Percentiles rank a stretch among this genome's conserved stretches.
These are phyloP conservation scores for Plenodomus tracheiphilus DNA, from an alignment of 2,329 filamentous ascomycete genomes.

Conservation along the genomic window DNA sequence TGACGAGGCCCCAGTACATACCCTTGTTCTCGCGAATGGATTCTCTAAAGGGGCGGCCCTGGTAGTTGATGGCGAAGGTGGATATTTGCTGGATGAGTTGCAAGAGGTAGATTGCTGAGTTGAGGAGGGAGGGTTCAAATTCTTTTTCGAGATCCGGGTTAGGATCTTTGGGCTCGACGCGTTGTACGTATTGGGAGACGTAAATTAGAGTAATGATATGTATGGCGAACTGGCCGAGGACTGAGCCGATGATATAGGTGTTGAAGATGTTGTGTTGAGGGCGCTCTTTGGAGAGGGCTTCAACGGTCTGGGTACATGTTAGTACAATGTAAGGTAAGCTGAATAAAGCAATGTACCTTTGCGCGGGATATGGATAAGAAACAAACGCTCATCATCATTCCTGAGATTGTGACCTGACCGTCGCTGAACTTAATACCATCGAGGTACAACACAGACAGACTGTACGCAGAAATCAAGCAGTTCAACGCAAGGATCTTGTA, in stretches of 20 bases:
- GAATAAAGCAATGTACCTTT: slow-evolving; percentile 58
- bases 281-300: slow-evolving; percentile 92
- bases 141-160: slow-evolving; percentile 91
- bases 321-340: slow-evolving; percentile 16
- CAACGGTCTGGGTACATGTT: slow-evolving; percentile 67
- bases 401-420: slow-evolving; percentile 96
- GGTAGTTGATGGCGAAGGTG: slow-evolving; percentile 99
- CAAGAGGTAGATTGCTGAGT: slow-evolving; percentile 94
- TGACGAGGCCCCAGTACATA: slow-evolving; percentile 97
- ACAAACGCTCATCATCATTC: slow-evolving; percentile 99
- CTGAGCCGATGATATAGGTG: slow-evolving; percentile 96
- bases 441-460: slow-evolving; percentile 90
- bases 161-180: slow-evolving; percentile 69
- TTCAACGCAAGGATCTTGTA: slow-evolving; percentile 99
- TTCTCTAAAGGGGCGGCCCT: slow-evolving; percentile 96
- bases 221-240: slow-evolving; percentile 94
- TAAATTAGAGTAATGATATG: slow-evolving; percentile 95
- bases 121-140: slow-evolving; percentile 89
- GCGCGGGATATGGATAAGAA: slow-evolving; percentile 98
- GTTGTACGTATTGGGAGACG: slow-evolving; percentile 85
- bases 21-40: slow-evolving; percentile 92
- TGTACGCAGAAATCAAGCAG: slow-evolving; percentile 97
- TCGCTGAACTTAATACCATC: slow-evolving; percentile 99
- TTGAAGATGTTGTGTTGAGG: slow-evolving; percentile 99
- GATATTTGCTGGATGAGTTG: slow-evolving; percentile 99